Percentiles rank a stretch among this genome's conserved stretches.
Evolutionary conservation across 192 early-diverging fungal species (phyloP).

Genomic region (Backusella morwellensis): DNA sequence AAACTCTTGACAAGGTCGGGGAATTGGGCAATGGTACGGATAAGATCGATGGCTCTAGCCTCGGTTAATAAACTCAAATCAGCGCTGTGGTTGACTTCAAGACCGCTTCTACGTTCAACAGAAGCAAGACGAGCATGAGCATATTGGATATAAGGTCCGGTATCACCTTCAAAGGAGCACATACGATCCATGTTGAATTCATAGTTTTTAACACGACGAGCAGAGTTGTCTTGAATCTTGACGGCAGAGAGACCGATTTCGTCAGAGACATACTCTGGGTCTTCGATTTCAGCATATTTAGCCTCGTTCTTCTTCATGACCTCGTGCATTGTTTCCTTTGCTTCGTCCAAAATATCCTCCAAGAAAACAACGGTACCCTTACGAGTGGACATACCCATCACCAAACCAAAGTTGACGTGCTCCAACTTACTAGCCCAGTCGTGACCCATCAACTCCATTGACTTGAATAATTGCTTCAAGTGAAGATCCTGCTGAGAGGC

Average conservation of each 20-base stretch:
- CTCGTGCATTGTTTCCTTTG: constrained; percentile 85
- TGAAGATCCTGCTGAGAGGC: constrained; percentile 89
- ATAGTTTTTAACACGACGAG: constrained; percentile 93
- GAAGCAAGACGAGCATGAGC: constrained; percentile 97
- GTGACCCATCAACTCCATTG: constrained; percentile 75
- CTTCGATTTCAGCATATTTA: constrained; percentile 81
- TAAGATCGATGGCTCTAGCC: constrained; percentile 63
- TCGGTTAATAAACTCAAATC: constrained; percentile 74
- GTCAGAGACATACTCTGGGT: constrained; percentile 82
- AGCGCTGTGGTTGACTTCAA: constrained; percentile 58
- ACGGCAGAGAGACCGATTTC: constrained; percentile 91
- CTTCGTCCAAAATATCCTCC: constrained; percentile 88
- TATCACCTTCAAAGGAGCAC: constrained; percentile 96
- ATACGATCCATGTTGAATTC: constrained; percentile 90
- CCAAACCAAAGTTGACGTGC: constrained; percentile 95
- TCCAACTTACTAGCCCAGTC: constrained; percentile 81
- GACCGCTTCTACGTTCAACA: constrained; percentile 79
- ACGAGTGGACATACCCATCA: constrained; percentile 94
- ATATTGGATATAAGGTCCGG: constrained; percentile 99
- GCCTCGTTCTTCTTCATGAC: constrained; percentile 88
- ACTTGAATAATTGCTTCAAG: constrained; percentile 94
- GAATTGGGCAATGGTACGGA: constrained; percentile 77
- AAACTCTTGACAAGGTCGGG: constrained; percentile 81
- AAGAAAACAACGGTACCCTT: constrained; percentile 95
- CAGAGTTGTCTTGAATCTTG: constrained; percentile 88